These are phyloP conservation scores for Phytophthora podocarpi DNA, from an alignment of 352 stramenopile genomes.

Conservation along the genomic window DNA sequence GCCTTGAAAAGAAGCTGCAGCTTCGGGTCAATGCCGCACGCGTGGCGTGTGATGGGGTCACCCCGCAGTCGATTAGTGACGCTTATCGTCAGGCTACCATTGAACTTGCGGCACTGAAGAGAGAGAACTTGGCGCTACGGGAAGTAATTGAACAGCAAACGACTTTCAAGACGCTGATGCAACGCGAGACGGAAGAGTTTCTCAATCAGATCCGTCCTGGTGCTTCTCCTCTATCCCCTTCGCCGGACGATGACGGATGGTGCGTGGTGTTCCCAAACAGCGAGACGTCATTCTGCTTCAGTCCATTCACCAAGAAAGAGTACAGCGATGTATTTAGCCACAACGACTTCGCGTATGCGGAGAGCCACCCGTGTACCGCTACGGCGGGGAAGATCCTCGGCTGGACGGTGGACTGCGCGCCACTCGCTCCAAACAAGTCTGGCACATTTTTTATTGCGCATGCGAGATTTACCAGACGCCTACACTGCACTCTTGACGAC, in stretches of 20 bases:
- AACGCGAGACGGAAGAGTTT: slow-evolving; percentile 1
- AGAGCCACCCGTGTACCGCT: neutral
- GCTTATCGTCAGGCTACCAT: neutral
- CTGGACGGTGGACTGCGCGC: slow-evolving; percentile 18
- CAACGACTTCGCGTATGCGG: neutral
- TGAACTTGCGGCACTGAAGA: neutral
- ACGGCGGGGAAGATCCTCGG: slow-evolving; percentile 14
- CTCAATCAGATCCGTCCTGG: neutral
- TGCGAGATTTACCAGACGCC: slow-evolving; percentile 20
- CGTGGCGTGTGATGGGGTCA: neutral
- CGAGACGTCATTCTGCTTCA: slow-evolving; percentile 20
- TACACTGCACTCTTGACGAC: slow-evolving; percentile 16
- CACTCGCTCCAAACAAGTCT: neutral
- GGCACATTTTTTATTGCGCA: slow-evolving; percentile 4
- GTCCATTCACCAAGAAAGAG: slow-evolving; percentile 9
- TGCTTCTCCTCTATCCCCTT: neutral
- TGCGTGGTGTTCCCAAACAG: neutral
- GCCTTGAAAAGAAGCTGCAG: slow-evolving; percentile 9
- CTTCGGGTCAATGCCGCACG: neutral
- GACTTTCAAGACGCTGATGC: neutral
- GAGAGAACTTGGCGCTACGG: slow-evolving; percentile 1
- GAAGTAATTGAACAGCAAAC: neutral
- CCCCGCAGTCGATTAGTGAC: neutral
- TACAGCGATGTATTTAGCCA: neutral
- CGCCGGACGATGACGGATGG: neutral